Conservation (phyloP, 345 rosid genomes). For the Toxicodendron radicans region DNA sequence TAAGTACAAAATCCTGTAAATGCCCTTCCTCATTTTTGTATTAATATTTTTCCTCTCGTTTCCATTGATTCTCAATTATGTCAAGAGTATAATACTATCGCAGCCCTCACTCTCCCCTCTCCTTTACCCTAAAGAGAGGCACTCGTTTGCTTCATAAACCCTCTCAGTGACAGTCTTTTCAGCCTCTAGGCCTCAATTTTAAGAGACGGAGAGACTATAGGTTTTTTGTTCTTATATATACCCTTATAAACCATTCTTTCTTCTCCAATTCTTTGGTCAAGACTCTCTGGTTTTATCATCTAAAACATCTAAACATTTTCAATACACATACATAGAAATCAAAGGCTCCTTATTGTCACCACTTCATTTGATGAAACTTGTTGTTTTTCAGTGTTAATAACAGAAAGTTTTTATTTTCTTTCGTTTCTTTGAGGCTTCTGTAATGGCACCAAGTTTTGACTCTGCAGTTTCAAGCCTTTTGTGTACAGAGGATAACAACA, state of each 20-base stretch:
- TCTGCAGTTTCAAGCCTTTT: slow-evolving; percentile 46
- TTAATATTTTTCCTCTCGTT: background rate
- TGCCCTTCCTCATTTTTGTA: background rate
- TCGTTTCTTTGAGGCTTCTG: background rate
- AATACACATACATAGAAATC: slow-evolving; percentile 5
- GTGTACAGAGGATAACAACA: slow-evolving; percentile 50
- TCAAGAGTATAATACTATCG: background rate
- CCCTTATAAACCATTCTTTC: slow-evolving; percentile 19
- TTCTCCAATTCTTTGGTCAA: slow-evolving; percentile 32
- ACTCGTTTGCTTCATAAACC: slow-evolving; percentile 47
- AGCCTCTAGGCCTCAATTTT: slow-evolving; percentile 26
- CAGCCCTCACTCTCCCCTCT: slow-evolving; percentile 14
- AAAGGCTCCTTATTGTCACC: background rate
- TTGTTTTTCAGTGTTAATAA: slow-evolving; percentile 8
- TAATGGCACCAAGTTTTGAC: slow-evolving; percentile 72
- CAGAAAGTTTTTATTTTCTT: background rate
- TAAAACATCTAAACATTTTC: background rate
- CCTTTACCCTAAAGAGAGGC: slow-evolving; percentile 43
- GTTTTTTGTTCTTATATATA: slow-evolving; percentile 22
- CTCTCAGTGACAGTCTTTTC: slow-evolving; percentile 36
- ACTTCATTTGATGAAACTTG: slow-evolving; percentile 13
- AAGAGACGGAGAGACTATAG: slow-evolving; percentile 21
- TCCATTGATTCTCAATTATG: background rate
- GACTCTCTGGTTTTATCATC: slow-evolving; percentile 5
- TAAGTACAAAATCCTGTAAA: background rate